Conservation (phyloP, 257 asterid genomes). For the Rauvolfia tetraphylla region DNA sequence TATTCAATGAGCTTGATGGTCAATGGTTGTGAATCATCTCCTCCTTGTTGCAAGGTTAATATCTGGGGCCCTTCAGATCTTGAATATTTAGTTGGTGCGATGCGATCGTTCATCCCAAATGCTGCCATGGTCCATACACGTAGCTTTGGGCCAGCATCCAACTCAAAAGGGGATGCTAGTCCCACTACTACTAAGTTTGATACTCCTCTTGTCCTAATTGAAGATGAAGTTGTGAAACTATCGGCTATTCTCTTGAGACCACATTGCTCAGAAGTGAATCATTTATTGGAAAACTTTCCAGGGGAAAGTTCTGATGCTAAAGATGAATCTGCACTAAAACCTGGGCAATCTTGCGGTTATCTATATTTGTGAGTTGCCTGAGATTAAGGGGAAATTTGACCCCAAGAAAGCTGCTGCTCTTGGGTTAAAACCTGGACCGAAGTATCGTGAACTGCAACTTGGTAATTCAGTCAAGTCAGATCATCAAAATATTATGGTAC, state of each 20-base stretch:
- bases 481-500: constrained; percentile 63
- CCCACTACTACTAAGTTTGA: constrained; percentile 26
- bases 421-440: constrained; percentile 85
- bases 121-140: constrained; percentile 87
- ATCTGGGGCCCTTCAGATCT: constrained; percentile 96
- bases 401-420: constrained; percentile 72
- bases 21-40: constrained; percentile 7
- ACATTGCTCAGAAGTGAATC: constrained; percentile 28
- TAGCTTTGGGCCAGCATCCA: constrained; percentile 66
- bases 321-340: constrained; percentile 31
- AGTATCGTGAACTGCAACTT: constrained; percentile 74
- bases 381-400: constrained; percentile 86
- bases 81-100: constrained; percentile 74
- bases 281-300: not conserved
- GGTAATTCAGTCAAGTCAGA: constrained; percentile 86
- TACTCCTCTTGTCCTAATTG: constrained; percentile 60
- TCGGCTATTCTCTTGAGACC: constrained; percentile 80
- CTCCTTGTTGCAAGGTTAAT: constrained; percentile 55
- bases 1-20: constrained; percentile 4
- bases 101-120: constrained; percentile 82
- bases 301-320: constrained; percentile 14
- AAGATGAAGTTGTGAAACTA: constrained; percentile 85
- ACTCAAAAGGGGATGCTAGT: constrained; percentile 34
- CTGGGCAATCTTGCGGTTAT: constrained; percentile 82
- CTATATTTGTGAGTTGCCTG: constrained; percentile 85